Base-by-base conservation (phyloP, 805 yeast species). In the Torulaspora maleeae region DNA sequence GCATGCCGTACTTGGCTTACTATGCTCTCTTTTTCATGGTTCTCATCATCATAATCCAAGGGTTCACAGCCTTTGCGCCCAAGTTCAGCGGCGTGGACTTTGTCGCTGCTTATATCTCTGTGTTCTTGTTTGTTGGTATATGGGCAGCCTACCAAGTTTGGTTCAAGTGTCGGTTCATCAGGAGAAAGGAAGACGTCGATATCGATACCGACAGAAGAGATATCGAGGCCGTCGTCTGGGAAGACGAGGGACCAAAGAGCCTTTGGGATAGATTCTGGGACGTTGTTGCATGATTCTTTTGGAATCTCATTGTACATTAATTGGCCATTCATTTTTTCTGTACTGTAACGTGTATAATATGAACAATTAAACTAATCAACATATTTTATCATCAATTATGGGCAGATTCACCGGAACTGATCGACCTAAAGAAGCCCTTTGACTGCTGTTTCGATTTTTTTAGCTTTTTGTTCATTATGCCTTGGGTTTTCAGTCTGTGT, bases 81-180 rank as follows among this genome's bases (percentile, higher is more conserved):
- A 64, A 60, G 22, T 68, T 83, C 56, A 69, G 68, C 48, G 84
- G 77, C 3, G 62, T 77, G 9, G 66, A 69, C 29, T 86, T 86
- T 70, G 78, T 85, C 61, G 78, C 86, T 20, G 77, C 85, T 19
- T 86, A 86, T 59, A 70, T 86, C 45, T 85, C 91, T 12, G 70
- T 83, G 16, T 74, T 84, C 45, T 65, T 83, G 38, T 82, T 81
- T 61, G 69, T 73, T 36, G 75, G 68, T 8, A 54, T 76, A 6
- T 86, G 80, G 80, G 45, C 74, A 2, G 72, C 71, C 10, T 74
- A 79, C 65, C 85, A 82, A 53, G 47, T 74, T 30, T 73, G 64
- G 59, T 80, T 71, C 63, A 74, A 77, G 49, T 69, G 72, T 15
- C 68, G 76, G 19, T 58, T 76, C 43, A 62, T 77, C 49, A 61